These are phyloP conservation scores for Pyrus communis DNA, from an alignment of 306 rosid species.

Conservation along the genomic window DNA sequence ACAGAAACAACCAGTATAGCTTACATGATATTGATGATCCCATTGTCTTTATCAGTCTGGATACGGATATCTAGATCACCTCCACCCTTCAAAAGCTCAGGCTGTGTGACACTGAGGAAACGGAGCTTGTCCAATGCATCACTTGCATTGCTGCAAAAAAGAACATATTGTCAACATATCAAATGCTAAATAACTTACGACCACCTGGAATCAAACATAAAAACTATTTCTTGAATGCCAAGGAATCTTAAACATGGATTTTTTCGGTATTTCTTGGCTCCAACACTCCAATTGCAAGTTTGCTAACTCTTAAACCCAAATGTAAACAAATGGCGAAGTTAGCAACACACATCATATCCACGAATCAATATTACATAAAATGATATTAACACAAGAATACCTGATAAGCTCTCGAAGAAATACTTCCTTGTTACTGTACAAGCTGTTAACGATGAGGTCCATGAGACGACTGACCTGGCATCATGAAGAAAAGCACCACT, in stretches of 20 bases:
- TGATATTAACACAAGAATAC: constrained; percentile 19
- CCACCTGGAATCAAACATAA: neutral
- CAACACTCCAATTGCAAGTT: neutral
- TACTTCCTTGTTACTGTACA: constrained; percentile 94
- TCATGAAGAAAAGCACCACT: neutral
- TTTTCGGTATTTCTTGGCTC: neutral
- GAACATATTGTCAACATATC: neutral
- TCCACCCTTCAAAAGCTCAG: constrained; percentile 68
- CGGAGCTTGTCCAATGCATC: constrained; percentile 98
- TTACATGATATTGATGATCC: constrained; percentile 69
- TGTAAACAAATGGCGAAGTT: neutral
- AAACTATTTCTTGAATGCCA: neutral
- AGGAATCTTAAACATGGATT: too few species aligned
- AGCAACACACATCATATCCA: neutral
- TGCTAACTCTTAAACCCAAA: neutral
- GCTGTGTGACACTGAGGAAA: constrained; percentile 74
- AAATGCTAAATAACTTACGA: neutral
- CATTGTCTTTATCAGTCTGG: constrained; percentile 78
- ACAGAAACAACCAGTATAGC: constrained; percentile 3
- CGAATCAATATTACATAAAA: neutral
- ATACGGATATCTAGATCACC: constrained; percentile 77
- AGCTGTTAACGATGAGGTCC: constrained; percentile 98
- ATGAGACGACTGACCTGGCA: constrained; percentile 91
- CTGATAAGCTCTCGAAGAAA: constrained; percentile 95
- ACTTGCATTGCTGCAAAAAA: constrained; percentile 74